Conservation (phyloP, 371 early-diverging fungal species). For the Mortierella sp. region DNA sequence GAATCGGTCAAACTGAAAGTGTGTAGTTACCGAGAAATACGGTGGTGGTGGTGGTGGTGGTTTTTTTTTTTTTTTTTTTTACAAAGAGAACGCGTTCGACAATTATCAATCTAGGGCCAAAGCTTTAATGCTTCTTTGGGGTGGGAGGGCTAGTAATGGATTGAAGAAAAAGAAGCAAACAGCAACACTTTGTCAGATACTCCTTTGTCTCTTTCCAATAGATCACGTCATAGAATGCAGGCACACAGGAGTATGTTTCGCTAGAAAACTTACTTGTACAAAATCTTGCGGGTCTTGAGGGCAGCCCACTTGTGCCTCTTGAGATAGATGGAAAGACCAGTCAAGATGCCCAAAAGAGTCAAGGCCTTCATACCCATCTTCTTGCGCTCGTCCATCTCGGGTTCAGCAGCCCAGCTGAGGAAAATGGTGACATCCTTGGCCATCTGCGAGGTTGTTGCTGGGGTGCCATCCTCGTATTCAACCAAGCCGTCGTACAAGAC, state of each 20-base stretch:
- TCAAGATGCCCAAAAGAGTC: constrained; percentile 60
- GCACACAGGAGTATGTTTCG: too few species aligned
- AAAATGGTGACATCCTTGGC: constrained; percentile 97
- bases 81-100: too few species aligned
- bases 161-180: constrained; percentile 50
- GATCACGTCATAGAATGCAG: not conserved
- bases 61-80: too few species aligned
- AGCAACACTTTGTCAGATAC: constrained; percentile 26
- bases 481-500: constrained; percentile 93
- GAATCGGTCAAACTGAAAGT: too few species aligned
- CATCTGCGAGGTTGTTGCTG: constrained; percentile 96
- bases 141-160: constrained; percentile 42
- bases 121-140: constrained; percentile 51
- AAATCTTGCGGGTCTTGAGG: constrained; percentile 85
- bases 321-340: constrained; percentile 73
- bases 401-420: constrained; percentile 94
- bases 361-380: constrained; percentile 95
- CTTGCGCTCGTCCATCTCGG: constrained; percentile 97
- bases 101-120: constrained; percentile 28
- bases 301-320: constrained; percentile 85
- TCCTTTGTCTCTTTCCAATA: not conserved
- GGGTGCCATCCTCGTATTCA: constrained; percentile 98
- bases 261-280: constrained; percentile 66
- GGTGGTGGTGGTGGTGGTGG: too few species aligned
- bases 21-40: too few species aligned